Base-by-base conservation (phyloP, 352 stramenopile species). In the Achlya hypogyna region DNA sequence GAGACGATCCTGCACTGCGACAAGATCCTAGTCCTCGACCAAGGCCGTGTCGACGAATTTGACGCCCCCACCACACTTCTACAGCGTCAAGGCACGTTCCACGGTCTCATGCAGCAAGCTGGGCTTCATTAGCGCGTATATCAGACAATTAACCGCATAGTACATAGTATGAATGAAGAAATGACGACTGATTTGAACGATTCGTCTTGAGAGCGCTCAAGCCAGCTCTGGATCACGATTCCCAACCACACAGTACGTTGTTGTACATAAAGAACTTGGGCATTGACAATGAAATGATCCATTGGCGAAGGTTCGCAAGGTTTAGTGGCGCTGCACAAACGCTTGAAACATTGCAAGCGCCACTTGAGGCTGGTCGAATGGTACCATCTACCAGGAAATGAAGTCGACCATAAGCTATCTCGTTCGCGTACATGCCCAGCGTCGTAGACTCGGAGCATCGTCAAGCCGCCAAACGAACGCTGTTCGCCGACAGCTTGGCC, bases 1-100 rank as follows among this genome's bases (percentile, higher is more conserved):
- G 71, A 93, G 22, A 96, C 87, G 8, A 91, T 97, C 66, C 35
- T 91, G 14, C 82, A 96, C 74, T 87, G 83, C 51, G 85, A 96
- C 65, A 84, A 86, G 66, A 82, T 97, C 31, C 69, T 96, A 38
- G 87, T 97, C 32, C 74, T 97, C 5, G 77, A 91, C 29, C 71
- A 77, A 31, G 87, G 90, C 6, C 68, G 70, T 23, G 74, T 96
- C 23, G 72, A 62, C 10, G 87, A 96, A 63, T 93, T 87, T 64
- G 87, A 85, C 10, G 34, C 82, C 0, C 90, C 89, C 1, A 51
- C 63, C 4, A 70, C 25, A 9, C 47, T 65, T 8, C 23, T 65
- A 9, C 34, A 32, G 32, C 20, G 20, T 10, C 10, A 62, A 8
- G 20, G 28, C n/a, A 49, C 42, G 18, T 49, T 49, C 22, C 18